Conservation (phyloP, 2,329 filamentous ascomycete genomes). For the Chaetomium sp. region DNA sequence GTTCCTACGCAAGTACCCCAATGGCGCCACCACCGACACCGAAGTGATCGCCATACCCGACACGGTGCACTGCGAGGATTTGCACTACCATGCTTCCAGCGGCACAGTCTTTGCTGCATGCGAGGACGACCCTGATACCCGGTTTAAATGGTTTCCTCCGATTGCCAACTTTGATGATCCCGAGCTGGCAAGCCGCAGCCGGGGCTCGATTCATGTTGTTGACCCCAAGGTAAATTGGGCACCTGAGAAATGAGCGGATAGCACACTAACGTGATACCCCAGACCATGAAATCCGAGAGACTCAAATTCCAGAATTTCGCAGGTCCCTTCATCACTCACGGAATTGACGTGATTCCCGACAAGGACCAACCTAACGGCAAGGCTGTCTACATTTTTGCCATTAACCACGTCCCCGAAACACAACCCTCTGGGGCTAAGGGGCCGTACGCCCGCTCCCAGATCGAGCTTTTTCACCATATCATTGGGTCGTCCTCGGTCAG, state of each 20-base stretch:
- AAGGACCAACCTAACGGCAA: constrained; percentile 29
- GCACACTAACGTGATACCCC: background rate
- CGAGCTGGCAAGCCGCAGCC: constrained; percentile 29
- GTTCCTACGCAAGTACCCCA: constrained; percentile 14
- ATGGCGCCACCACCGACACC: constrained; percentile 1
- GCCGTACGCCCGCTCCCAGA: constrained; percentile 41
- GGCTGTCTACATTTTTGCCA: constrained; percentile 52
- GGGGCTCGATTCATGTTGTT: constrained; percentile 46
- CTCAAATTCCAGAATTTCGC: constrained; percentile 46
- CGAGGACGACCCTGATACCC: constrained; percentile 35
- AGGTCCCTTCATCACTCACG: constrained; percentile 51
- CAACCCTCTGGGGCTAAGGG: constrained; percentile 28
- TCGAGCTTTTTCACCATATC: constrained; percentile 53
- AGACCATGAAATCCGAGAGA: constrained; percentile 41
- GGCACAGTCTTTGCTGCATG: constrained; percentile 51
- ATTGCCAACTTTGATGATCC: constrained; percentile 37
- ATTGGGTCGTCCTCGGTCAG: constrained; percentile 35
- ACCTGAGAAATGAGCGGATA: background rate
- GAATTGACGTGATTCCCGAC: constrained; percentile 53
- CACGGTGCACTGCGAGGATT: constrained; percentile 53
- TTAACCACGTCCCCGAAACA: constrained; percentile 53
- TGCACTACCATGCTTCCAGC: constrained; percentile 47
- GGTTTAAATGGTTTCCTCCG: constrained; percentile 48
- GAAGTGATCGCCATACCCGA: constrained; percentile 41
- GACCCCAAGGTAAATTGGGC: constrained; percentile 41